phyloP scores from a whole-genome alignment of 768 basidiomycete species.

The Serendipita sp. region DNA sequence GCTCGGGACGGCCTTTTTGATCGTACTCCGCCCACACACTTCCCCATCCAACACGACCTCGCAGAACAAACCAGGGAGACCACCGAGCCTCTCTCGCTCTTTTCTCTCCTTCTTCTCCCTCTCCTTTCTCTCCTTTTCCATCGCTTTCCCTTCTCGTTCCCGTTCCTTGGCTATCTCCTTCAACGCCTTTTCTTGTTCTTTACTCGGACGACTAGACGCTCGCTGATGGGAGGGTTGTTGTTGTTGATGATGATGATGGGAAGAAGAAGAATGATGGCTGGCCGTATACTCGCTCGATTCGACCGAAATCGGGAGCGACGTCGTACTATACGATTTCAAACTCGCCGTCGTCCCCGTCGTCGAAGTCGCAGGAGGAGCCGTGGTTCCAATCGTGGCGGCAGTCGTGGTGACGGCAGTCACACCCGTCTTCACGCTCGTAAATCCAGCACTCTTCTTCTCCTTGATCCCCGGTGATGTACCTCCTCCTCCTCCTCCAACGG shows the following conservation, averaged over 20 bases:
- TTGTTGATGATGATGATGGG: not conserved
- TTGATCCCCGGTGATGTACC: not conserved
- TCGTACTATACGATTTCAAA: not conserved
- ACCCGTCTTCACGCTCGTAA: not conserved
- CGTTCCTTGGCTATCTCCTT: not conserved
- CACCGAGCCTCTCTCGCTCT: not conserved
- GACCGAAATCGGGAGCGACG: not conserved
- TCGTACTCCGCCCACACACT: constrained; percentile 58
- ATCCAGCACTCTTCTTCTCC: not conserved
- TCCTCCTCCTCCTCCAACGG: not conserved
- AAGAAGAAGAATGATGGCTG: not conserved
- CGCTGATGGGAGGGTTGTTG: not conserved
- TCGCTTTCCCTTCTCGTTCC: not conserved
- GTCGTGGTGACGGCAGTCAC: not conserved
- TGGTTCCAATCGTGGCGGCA: not conserved
- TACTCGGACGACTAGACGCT: not conserved
- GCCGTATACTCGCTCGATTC: not conserved
- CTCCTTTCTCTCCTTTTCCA: constrained; percentile 1
- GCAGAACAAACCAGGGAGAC: constrained; percentile 53
- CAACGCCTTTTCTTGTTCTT: not conserved
- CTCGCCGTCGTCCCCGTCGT: not conserved
- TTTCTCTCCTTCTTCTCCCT: not conserved
- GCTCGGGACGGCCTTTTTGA: constrained; percentile 28
- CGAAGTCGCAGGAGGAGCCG: not conserved
- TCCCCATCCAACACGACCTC: constrained; percentile 50